These are phyloP conservation scores for Gigaspora rosea DNA, from an alignment of 192 early-diverging fungal genomes.

Conservation along the genomic window DNA sequence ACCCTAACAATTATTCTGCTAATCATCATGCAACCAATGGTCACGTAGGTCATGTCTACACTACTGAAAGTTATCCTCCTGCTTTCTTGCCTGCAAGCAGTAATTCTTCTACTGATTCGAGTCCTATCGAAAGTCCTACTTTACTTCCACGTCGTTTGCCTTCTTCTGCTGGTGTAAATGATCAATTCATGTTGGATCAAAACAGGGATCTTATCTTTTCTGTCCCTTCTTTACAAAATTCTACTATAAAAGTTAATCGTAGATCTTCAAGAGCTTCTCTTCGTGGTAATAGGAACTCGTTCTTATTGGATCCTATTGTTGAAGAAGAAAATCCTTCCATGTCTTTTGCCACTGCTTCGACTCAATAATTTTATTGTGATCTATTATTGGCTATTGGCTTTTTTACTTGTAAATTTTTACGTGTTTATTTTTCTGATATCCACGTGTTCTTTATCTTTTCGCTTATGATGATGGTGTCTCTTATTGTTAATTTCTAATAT, in stretches of 20 bases:
- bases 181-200: slow-evolving; percentile 12
- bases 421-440: no score
- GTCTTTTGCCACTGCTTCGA: no score
- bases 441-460: no score
- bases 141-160: neutral
- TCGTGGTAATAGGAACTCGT: slow-evolving; percentile 9
- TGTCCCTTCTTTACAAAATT: neutral
- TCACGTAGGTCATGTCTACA: slow-evolving; percentile 16
- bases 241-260: neutral
- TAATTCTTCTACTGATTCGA: slow-evolving; percentile 1
- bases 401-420: no score
- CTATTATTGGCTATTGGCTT: no score
- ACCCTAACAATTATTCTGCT: neutral
- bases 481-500: no score
- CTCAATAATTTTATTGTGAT: no score
- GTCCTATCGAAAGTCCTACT: slow-evolving; percentile 8
- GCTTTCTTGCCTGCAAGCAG: slow-evolving; percentile 1
- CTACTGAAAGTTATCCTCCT: slow-evolving; percentile 22
- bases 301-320: slow-evolving; percentile 18
- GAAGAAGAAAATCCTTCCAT: slow-evolving; percentile 1
- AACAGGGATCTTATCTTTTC: neutral
- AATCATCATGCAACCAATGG: neutral
- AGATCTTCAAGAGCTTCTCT: slow-evolving; percentile 1
- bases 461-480: no score
- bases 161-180: neutral